Evolutionary conservation across 148 eudicot species (phyloP), one percentile per base, ranked within the genome.

Genomic region (Polygonum aviculare): DNA sequence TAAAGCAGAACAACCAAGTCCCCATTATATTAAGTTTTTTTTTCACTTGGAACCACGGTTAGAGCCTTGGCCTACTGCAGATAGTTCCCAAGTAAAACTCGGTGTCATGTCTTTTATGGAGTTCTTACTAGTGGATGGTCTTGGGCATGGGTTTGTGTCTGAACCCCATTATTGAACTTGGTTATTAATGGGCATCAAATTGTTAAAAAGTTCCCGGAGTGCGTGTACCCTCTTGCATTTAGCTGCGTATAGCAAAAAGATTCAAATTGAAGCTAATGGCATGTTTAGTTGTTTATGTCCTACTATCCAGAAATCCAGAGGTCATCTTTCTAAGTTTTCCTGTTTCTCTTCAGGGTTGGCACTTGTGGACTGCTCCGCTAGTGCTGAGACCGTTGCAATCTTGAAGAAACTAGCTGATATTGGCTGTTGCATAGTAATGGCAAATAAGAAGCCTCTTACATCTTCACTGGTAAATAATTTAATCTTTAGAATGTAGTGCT

Each of bases 401-500:
- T 87, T 95, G 79, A 87, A 79, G 72, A 82, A 75, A 73, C 87
- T 83, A 77, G 84, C 81, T 55, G 87, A 81, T 69, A 79, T 85
- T 40, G 94, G 90, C 72, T 84, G 97, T 81, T 85, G 99, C 80
- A 84, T 86, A 73, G 97, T 90, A 67, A 80, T 95, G 83, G 99
- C 99, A 72, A 95, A 95, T 83, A 95, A 95, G 85, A 95, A 90
- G 83, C 96, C 99, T 82, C 94, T 92, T 76, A 87, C 96, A 78
- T 85, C 91, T 70, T 82, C 97, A 77, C 50, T 95, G 96, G 99
- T 92, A 87, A 81, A 44, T 35, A 36, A 45, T 38, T 38, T 76
- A 60, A 49, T 38, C 19, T 8, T 3, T 9, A 49, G 26, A n/a
- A 16, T 73, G 40, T 39, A 80, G 26, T 14, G 33, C 3, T 57